Base-by-base conservation (phyloP, 768 basidiomycete species). In the Sarcomyxa edulis region DNA sequence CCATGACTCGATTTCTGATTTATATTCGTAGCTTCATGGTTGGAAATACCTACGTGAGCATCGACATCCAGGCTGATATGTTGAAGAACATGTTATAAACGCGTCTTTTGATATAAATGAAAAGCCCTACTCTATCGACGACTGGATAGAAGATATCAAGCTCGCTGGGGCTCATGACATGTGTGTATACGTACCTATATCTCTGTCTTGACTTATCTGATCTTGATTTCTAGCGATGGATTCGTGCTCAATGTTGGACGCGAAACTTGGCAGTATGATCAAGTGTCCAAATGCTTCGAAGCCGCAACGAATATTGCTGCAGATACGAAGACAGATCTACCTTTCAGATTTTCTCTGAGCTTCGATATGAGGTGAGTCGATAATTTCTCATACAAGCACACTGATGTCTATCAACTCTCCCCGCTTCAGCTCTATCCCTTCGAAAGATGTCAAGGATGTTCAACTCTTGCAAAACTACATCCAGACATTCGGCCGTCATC, bases 11-110 rank as follows among this genome's bases (percentile, higher is more conserved):
- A n/a, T n/a, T n/a, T n/a, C n/a, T n/a, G n/a, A n/a, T n/a, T n/a
- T n/a, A n/a, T n/a, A n/a, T n/a, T n/a, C n/a, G n/a, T n/a, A n/a
- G n/a, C 49, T 66, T 65, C 51, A 81, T 84, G 62, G 78, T 84
- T 43, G 83, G 82, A 32, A 84, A 83, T 54, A 77, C 81, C 4
- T 80, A 77, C 48, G n/a, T n/a, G n/a, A n/a, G n/a, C n/a, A n/a
- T n/a, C n/a, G n/a, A n/a, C n/a, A n/a, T n/a, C n/a, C n/a, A n/a
- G n/a, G n/a, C n/a, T n/a, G n/a, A n/a, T n/a, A n/a, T n/a, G n/a
- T n/a, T n/a, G n/a, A n/a, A n/a, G n/a, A n/a, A n/a, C n/a, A n/a
- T n/a, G n/a, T n/a, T n/a, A n/a, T n/a, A n/a, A n/a, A n/a, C n/a
- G n/a, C n/a, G n/a, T n/a, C n/a, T n/a, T n/a, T n/a, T n/a, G n/a